These are phyloP conservation scores for Dactylonectria macrodidyma DNA, from an alignment of 2,329 filamentous ascomycete species.

Conservation along the genomic window DNA sequence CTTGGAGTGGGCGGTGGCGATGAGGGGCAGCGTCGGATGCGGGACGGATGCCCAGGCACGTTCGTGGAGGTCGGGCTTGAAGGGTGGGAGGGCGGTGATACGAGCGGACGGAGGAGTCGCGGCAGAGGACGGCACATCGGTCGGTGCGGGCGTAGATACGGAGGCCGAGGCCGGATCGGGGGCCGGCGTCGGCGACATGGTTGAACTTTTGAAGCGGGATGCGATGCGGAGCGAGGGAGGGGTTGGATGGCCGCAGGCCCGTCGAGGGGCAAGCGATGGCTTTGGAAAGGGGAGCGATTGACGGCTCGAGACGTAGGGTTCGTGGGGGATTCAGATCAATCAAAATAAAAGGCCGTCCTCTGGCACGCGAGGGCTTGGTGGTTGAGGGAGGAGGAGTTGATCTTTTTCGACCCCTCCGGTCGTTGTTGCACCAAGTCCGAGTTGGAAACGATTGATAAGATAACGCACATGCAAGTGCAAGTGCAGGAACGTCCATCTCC, in stretches of 20 bases:
- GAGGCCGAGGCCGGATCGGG: slow-evolving; percentile 35
- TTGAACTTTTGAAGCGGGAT: neutral
- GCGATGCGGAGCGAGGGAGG: neutral
- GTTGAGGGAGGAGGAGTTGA: slow-evolving; percentile 14
- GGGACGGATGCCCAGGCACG: slow-evolving; percentile 90
- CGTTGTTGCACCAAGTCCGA: slow-evolving; percentile 17
- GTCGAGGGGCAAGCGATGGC: neutral
- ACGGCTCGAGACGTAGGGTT: neutral
- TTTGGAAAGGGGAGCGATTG: neutral
- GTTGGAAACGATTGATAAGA: slow-evolving; percentile 42
- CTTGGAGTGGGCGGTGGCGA: slow-evolving; percentile 91
- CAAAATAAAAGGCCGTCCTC: neutral
- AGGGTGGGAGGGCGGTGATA: slow-evolving; percentile 63
- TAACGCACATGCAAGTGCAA: slow-evolving; percentile 28
- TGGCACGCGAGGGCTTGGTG: neutral
- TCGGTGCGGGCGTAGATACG: slow-evolving; percentile 17
- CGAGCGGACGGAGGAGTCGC: slow-evolving; percentile 29
- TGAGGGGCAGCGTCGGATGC: slow-evolving; percentile 88
- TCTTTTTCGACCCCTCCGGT: slow-evolving; percentile 35
- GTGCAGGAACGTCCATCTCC: slow-evolving; percentile 30
- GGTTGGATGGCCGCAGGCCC: slow-evolving; percentile 2
- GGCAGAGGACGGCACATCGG: neutral
- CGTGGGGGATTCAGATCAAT: neutral
- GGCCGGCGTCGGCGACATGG: slow-evolving; percentile 47
- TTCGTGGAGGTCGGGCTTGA: slow-evolving; percentile 72